These are phyloP conservation scores for Graphilbum sp. DNA, from an alignment of 2,329 filamentous ascomycete species.

Conservation along the genomic window DNA sequence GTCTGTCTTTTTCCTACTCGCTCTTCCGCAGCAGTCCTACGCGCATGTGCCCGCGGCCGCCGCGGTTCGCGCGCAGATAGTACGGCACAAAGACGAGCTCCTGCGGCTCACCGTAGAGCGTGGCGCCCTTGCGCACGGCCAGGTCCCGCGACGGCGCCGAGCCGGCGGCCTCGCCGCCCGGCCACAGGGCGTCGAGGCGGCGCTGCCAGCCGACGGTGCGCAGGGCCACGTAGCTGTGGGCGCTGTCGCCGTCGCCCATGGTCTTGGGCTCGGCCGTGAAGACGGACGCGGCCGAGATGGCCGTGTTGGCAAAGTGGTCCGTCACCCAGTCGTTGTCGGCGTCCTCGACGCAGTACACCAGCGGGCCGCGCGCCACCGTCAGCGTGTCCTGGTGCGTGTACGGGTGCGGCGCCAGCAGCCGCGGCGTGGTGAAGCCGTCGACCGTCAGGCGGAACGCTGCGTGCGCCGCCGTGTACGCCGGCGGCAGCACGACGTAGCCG, in stretches of 20 bases:
- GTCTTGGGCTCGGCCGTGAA: slow-evolving; percentile 10
- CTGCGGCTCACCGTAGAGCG: slow-evolving; percentile 7
- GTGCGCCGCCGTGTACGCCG: slow-evolving; percentile 22
- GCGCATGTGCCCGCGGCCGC: slow-evolving; percentile 36
- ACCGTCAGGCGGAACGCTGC: slow-evolving; percentile 26
- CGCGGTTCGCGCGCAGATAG: slow-evolving; percentile 35
- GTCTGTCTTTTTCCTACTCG: too few species aligned
- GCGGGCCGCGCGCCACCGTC: slow-evolving; percentile 36
- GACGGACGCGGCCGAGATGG: slow-evolving; percentile 10
- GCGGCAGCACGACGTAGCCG: slow-evolving; percentile 31
- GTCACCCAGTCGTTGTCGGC: slow-evolving; percentile 37
- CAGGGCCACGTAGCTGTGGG: slow-evolving; percentile 15
- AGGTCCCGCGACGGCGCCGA: slow-evolving; percentile 3
- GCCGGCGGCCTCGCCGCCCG: slow-evolving; percentile 5
- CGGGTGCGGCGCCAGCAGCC: slow-evolving; percentile 35
- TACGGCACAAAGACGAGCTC: slow-evolving; percentile 35
- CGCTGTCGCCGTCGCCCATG: slow-evolving; percentile 8
- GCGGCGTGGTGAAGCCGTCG: slow-evolving; percentile 25
- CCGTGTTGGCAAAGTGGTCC: slow-evolving; percentile 35
- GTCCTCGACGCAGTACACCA: slow-evolving; percentile 46
- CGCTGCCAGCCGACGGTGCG: slow-evolving; percentile 9
- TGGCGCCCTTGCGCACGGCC: background rate
- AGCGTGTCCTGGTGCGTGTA: slow-evolving; percentile 38
- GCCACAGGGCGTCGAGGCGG: background rate
- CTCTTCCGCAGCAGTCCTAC: slow-evolving; percentile 21